Percentiles rank a stretch among this genome's conserved stretches.
These are phyloP conservation scores for Elsinoe australis DNA, from an alignment of 2,329 filamentous ascomycete species.

Conservation along the genomic window DNA sequence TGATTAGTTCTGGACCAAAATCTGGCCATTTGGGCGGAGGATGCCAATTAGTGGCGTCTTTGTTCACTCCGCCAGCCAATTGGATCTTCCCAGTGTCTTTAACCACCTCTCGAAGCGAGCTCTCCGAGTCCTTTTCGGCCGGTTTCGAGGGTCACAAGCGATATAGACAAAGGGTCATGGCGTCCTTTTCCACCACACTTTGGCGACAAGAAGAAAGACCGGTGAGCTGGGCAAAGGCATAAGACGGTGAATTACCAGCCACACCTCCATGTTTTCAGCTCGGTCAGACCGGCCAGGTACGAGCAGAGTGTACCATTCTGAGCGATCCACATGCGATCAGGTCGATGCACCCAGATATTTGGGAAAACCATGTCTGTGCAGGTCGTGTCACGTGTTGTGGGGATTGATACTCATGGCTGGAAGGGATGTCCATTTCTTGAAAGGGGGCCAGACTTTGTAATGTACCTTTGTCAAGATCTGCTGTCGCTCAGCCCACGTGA, in stretches of 20 bases:
- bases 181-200: neutral
- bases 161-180: neutral
- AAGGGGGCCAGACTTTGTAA: too few relatives aligned
- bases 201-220: neutral
- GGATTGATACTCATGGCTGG: neutral
- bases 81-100: neutral
- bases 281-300: neutral
- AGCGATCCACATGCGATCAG: conserved; percentile 10
- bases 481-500: too few relatives aligned
- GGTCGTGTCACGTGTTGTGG: neutral
- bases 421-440: neutral
- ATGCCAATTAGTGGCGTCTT: conserved; percentile 3
- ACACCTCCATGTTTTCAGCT: neutral
- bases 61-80: neutral
- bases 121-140: conserved; percentile 11
- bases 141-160: conserved; percentile 9
- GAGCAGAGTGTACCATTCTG: neutral
- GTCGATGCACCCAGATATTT: conserved; percentile 5
- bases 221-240: conserved; percentile 2
- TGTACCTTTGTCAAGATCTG: too few relatives aligned
- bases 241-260: conserved; percentile 4
- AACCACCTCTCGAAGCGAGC: conserved; percentile 5
- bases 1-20: conserved; percentile 10
- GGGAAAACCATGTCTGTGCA: conserved; percentile 8
- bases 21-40: conserved; percentile 1